A percentile compares a stretch with the other conserved stretches of the same genome.
Evolutionary conservation across 306 rosid genomes (phyloP).

Genomic region (Gastrolobium villosum): DNA sequence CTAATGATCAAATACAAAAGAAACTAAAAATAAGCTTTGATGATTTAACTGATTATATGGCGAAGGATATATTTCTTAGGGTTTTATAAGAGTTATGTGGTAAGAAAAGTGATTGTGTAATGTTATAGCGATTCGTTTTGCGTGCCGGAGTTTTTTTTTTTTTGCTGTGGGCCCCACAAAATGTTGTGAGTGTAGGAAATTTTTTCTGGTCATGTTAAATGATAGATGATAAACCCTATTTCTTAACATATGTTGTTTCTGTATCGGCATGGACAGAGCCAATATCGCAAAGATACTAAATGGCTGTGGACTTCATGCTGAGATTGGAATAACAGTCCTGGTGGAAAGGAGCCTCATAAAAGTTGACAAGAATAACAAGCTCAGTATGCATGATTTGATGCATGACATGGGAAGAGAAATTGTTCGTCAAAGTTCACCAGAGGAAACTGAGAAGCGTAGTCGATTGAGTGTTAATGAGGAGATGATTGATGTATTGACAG

Average conservation of each 20-base stretch:
- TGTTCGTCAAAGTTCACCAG: conserved; percentile 32
- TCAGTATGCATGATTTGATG: conserved; percentile 17
- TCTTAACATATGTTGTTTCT: conserved; percentile 49
- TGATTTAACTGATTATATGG: neutral
- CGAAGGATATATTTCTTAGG: conserved; percentile 38
- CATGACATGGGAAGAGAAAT: conserved; percentile 56
- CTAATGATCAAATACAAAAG: conserved; percentile 25
- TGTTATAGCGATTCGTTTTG: too few relatives aligned
- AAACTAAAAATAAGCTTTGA: neutral
- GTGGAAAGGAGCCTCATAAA: too few relatives aligned
- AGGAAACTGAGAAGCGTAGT: conserved; percentile 6
- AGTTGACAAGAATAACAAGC: too few relatives aligned
- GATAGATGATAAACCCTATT: too few relatives aligned
- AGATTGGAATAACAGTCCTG: too few relatives aligned
- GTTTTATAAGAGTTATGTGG: too few relatives aligned
- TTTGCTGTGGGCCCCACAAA: too few relatives aligned
- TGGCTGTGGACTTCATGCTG: too few relatives aligned
- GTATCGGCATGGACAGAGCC: conserved; percentile 33
- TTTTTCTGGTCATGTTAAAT: too few relatives aligned
- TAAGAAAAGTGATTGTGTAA: too few relatives aligned
- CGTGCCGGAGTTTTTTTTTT: too few relatives aligned
- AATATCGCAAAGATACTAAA: conserved; percentile 15
- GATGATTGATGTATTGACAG: neutral
- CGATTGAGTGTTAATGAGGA: conserved; percentile 14
- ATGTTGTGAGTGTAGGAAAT: too few relatives aligned